Evolutionary conservation across 148 eudicot genomes (phyloP).

Genomic region (Dysphania ambrosioides): DNA sequence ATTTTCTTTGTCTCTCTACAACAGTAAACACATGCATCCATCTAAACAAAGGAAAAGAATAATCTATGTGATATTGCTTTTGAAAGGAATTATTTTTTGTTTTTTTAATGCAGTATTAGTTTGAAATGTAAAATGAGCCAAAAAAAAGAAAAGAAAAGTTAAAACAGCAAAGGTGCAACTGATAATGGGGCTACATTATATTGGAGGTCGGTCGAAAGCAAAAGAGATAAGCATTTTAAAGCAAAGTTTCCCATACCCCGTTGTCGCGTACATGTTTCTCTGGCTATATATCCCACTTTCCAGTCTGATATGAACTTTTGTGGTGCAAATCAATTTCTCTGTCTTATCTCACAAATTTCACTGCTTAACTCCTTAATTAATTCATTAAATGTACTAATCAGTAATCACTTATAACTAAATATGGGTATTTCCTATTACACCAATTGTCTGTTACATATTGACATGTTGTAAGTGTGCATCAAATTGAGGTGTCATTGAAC

Average conservation of each 20-base stretch:
- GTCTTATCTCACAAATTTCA: constrained; percentile 19
- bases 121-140: neutral
- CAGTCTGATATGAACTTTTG: constrained; percentile 44
- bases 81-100: too few relatives aligned
- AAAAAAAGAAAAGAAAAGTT: too few relatives aligned
- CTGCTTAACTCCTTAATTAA: neutral
- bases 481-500: too few relatives aligned
- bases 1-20: too few relatives aligned
- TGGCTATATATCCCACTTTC: constrained; percentile 37
- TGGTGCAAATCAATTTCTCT: constrained; percentile 33
- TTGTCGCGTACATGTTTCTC: constrained; percentile 53
- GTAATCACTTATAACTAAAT: too few relatives aligned
- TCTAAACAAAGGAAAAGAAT: too few relatives aligned
- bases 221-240: constrained; percentile 27
- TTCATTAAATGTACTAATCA: neutral
- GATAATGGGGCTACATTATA: constrained; percentile 30
- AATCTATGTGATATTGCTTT: too few relatives aligned
- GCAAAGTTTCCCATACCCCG: constrained; percentile 49
- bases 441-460: too few relatives aligned
- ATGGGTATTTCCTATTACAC: too few relatives aligned
- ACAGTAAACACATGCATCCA: too few relatives aligned
- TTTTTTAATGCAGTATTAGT: neutral
- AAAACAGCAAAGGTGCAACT: neutral
- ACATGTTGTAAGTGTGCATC: too few relatives aligned
- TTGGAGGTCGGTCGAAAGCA: constrained; percentile 26